Evolutionary conservation across 345 rosid species (phyloP).

Genomic region (Pugionium dolabratum): DNA sequence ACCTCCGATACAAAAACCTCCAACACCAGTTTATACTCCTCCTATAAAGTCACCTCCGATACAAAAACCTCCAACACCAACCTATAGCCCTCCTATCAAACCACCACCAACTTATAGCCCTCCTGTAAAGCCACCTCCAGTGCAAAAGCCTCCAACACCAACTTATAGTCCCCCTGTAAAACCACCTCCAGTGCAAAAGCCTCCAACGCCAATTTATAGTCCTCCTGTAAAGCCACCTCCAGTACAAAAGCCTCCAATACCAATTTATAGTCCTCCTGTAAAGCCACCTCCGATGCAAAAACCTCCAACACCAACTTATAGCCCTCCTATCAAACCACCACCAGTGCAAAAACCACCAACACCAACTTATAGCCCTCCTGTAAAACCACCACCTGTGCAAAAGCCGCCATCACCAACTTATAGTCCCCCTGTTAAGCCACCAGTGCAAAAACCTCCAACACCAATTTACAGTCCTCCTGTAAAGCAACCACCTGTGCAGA

Average conservation of each 20-base stretch:
- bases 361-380: conserved; percentile 3
- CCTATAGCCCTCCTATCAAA: neutral
- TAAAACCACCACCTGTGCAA: neutral
- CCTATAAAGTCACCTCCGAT: neutral
- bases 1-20: conserved; percentile 10
- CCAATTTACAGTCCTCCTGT: conserved; percentile 20
- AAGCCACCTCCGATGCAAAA: neutral
- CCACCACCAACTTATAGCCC: conserved; percentile 13
- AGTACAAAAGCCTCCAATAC: neutral
- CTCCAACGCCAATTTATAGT: conserved; percentile 2
- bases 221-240: neutral
- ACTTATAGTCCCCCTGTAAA: neutral
- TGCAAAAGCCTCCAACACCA: neutral
- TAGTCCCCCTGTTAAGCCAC: neutral
- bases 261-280: neutral
- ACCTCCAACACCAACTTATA: neutral
- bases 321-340: neutral
- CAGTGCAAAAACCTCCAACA: conserved; percentile 1
- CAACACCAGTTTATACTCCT: neutral
- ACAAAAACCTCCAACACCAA: neutral
- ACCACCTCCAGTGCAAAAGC: conserved; percentile 9
- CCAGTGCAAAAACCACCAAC: neutral
- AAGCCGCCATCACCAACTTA: conserved; percentile 19
- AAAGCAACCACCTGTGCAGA: neutral
- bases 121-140: neutral